These are phyloP conservation scores for Endotrypanum monterogeii DNA, from an alignment of 208 protist species.

Conservation along the genomic window DNA sequence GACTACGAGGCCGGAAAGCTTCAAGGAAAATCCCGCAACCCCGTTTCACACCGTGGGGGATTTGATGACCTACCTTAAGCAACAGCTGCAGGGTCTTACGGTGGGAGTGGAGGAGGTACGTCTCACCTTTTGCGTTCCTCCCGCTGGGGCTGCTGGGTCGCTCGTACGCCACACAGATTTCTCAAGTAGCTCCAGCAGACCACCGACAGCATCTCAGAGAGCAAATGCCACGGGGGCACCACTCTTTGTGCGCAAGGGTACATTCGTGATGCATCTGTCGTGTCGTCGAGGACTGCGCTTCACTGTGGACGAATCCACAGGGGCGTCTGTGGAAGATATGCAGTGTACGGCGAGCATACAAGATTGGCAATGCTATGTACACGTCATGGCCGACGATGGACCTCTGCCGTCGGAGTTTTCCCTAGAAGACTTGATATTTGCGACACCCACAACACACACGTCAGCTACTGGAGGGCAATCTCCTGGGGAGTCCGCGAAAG, in stretches of 20 bases:
- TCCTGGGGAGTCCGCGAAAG: neutral
- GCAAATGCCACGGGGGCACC: neutral
- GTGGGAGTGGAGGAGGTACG: conserved; percentile 30
- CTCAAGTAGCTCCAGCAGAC: neutral
- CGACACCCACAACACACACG: conserved; percentile 15
- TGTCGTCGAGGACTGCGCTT: conserved; percentile 31
- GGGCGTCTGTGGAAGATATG: conserved; percentile 28
- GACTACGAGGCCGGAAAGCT: neutral
- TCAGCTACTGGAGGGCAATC: neutral
- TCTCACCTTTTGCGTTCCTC: conserved; percentile 38
- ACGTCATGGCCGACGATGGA: conserved; percentile 25
- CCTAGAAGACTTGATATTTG: conserved; percentile 26
- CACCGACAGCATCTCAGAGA: neutral
- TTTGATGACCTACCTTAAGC: conserved; percentile 38
- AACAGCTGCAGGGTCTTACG: conserved; percentile 33
- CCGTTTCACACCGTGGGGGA: conserved; percentile 37
- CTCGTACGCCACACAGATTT: neutral
- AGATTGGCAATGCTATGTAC: conserved; percentile 38
- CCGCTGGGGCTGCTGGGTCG: neutral
- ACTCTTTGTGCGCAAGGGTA: conserved; percentile 4
- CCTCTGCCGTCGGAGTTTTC: conserved; percentile 23
- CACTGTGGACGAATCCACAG: conserved; percentile 22
- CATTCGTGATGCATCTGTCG: conserved; percentile 26
- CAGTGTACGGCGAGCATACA: conserved; percentile 26
- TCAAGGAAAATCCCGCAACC: neutral